Evolutionary conservation across 805 yeast species (phyloP).

Genomic region (Ogataea trehaloabstinens): DNA sequence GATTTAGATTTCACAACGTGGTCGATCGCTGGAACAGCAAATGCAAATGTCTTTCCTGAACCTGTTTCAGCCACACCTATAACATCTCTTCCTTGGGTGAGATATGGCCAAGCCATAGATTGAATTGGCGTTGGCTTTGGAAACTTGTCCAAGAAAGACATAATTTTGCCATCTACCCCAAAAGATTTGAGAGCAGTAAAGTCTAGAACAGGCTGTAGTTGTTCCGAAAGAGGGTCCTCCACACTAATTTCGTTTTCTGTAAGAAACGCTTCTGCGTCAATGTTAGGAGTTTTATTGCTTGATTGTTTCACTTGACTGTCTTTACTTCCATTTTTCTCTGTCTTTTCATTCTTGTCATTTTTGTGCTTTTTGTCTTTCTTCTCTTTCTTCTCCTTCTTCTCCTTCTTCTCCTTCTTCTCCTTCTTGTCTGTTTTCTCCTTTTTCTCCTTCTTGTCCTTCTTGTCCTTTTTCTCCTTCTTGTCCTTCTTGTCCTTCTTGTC

Average conservation of each 20-base stretch:
- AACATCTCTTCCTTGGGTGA: constrained; percentile 76
- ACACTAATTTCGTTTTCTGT: constrained; percentile 73
- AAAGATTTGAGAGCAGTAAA: constrained; percentile 55
- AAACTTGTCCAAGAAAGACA: constrained; percentile 63
- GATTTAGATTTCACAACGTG: constrained; percentile 47
- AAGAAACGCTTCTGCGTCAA: constrained; percentile 53
- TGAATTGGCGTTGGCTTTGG: constrained; percentile 96
- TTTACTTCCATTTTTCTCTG: constrained; percentile 1
- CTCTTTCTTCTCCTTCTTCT: constrained; percentile 21
- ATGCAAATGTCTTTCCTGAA: constrained; percentile 95
- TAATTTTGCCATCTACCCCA: constrained; percentile 51
- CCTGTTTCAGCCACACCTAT: constrained; percentile 99
- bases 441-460: constrained; percentile 35
- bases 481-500: constrained; percentile 27
- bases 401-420: constrained; percentile 36
- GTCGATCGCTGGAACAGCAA: constrained; percentile 94
- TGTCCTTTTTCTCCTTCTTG: constrained; percentile 26
- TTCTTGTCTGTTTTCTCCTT: constrained; percentile 41
- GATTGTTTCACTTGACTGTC: background rate
- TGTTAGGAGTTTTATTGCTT: background rate
- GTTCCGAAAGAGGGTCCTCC: constrained; percentile 58
- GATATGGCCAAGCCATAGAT: constrained; percentile 90
- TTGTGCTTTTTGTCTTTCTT: constrained; percentile 18
- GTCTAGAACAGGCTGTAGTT: constrained; percentile 64
- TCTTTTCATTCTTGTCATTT: constrained; percentile 13